Conservation (phyloP, 164 flowering plant species). For the Liquidambar formosana region DNA sequence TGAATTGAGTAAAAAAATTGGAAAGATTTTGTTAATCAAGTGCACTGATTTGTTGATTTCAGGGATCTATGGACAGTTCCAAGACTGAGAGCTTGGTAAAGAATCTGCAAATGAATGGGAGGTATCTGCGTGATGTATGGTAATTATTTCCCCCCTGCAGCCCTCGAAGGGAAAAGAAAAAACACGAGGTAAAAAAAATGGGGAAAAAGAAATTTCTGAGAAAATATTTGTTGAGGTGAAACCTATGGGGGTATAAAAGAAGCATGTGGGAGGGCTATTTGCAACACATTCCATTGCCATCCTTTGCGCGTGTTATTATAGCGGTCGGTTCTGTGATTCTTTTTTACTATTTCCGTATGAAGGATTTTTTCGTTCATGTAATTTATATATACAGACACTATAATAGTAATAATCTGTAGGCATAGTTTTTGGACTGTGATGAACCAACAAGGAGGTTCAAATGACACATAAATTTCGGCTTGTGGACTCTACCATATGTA, state of each 20-base stretch:
- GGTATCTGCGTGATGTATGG: conserved; percentile 97
- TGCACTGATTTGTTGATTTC: conserved; percentile 18
- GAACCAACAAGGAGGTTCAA: conserved; percentile 24
- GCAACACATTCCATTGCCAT: too few species aligned
- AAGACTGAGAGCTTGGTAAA: conserved; percentile 85
- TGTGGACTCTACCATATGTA: background rate
- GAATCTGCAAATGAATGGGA: conserved; percentile 84
- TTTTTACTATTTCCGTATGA: conserved; percentile 13
- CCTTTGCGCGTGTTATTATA: background rate
- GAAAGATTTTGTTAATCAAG: background rate
- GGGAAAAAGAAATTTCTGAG: background rate
- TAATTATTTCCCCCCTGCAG: conserved; percentile 25
- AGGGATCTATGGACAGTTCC: conserved; percentile 85
- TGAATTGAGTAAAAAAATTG: background rate
- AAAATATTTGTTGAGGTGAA: too few species aligned
- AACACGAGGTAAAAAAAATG: too few species aligned
- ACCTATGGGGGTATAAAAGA: too few species aligned
- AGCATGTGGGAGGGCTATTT: too few species aligned
- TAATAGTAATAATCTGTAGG: background rate
- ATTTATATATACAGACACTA: conserved; percentile 18
- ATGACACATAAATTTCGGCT: background rate
- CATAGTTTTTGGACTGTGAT: background rate
- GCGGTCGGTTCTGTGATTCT: conserved; percentile 27
- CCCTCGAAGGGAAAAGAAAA: background rate
- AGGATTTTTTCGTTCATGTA: conserved; percentile 36